Evolutionary conservation across 1,139 yeast genomes (phyloP).

Genomic region (Taphrina wiesneri): DNA sequence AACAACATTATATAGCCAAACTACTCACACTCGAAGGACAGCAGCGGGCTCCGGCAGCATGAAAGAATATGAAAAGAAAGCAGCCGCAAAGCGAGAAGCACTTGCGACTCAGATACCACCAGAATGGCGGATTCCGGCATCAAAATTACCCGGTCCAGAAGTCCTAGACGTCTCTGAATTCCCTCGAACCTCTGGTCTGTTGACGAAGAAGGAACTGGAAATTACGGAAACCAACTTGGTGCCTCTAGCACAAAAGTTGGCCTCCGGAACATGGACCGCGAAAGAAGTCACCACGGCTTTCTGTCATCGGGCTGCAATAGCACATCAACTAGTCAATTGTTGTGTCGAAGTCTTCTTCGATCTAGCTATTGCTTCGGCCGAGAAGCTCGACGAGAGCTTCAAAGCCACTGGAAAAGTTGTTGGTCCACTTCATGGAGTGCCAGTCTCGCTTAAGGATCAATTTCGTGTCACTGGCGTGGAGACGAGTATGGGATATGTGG

Average conservation of each 20-base stretch:
- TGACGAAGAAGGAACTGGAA: constrained; percentile 41
- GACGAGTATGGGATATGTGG: constrained; percentile 49
- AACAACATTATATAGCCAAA: no score
- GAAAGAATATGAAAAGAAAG: constrained; percentile 10
- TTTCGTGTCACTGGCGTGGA: constrained; percentile 56
- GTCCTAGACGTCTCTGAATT: constrained; percentile 37
- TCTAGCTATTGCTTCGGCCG: constrained; percentile 59
- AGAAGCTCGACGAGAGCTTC: constrained; percentile 56
- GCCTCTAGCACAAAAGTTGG: constrained; percentile 48
- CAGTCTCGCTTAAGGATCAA: constrained; percentile 76
- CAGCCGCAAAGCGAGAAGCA: constrained; percentile 38
- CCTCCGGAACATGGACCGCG: constrained; percentile 50
- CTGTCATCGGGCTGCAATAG: constrained; percentile 58
- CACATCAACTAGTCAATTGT: constrained; percentile 58
- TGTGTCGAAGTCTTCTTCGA: constrained; percentile 61
- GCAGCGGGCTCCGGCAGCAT: no score
- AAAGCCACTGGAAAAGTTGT: constrained; percentile 57
- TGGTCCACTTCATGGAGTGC: constrained; percentile 79
- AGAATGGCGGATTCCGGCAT: constrained; percentile 39
- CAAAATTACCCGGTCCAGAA: constrained; percentile 32
- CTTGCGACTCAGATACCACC: constrained; percentile 40
- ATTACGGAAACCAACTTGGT: constrained; percentile 43
- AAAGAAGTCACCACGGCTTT: constrained; percentile 54
- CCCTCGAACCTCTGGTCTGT: constrained; percentile 39
- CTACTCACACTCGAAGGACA: no score